phyloP scores from a whole-genome alignment of 805 yeast species.

The Jamesozyma jinghongensis region DNA sequence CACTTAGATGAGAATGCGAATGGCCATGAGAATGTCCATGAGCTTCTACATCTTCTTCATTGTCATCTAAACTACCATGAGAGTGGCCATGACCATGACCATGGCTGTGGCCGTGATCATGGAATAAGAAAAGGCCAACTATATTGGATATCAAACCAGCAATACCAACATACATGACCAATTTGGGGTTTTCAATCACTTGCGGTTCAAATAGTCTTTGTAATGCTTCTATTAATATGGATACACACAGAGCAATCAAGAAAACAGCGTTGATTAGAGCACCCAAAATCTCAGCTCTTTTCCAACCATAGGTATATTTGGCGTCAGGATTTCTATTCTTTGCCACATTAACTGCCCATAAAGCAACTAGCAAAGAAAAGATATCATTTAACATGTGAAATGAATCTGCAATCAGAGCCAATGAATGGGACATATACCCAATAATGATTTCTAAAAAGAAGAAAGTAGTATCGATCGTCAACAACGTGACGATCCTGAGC shows the following conservation, averaged over 20 bases:
- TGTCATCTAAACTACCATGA: slow-evolving; percentile 6
- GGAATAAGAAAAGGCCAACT: slow-evolving; percentile 78
- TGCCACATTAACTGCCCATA: slow-evolving; percentile 94
- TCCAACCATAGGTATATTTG: slow-evolving; percentile 96
- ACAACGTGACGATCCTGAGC: slow-evolving; percentile 57
- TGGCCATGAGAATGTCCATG: slow-evolving; percentile 20
- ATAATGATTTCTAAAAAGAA: slow-evolving; percentile 77
- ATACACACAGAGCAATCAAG: slow-evolving; percentile 80
- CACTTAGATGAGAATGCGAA: not conserved
- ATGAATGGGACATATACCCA: slow-evolving; percentile 86
- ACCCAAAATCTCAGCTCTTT: slow-evolving; percentile 92
- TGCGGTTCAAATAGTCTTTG: slow-evolving; percentile 81
- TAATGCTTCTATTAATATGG: slow-evolving; percentile 85
- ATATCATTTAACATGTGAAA: slow-evolving; percentile 97
- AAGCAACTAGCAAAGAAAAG: slow-evolving; percentile 75
- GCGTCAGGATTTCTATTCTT: slow-evolving; percentile 74
- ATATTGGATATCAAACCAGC: slow-evolving; percentile 78
- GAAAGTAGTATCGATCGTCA: slow-evolving; percentile 70
- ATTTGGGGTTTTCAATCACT: slow-evolving; percentile 65
- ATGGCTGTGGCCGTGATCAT: slow-evolving; percentile 44
- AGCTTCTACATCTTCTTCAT: slow-evolving; percentile 9
- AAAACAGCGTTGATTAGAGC: slow-evolving; percentile 93
- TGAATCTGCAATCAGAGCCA: slow-evolving; percentile 91
- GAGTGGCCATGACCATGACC: slow-evolving; percentile 41
- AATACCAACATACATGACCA: slow-evolving; percentile 71